Conservation (phyloP, 2,329 filamentous ascomycete species). For the Atkinsonella texensis region DNA sequence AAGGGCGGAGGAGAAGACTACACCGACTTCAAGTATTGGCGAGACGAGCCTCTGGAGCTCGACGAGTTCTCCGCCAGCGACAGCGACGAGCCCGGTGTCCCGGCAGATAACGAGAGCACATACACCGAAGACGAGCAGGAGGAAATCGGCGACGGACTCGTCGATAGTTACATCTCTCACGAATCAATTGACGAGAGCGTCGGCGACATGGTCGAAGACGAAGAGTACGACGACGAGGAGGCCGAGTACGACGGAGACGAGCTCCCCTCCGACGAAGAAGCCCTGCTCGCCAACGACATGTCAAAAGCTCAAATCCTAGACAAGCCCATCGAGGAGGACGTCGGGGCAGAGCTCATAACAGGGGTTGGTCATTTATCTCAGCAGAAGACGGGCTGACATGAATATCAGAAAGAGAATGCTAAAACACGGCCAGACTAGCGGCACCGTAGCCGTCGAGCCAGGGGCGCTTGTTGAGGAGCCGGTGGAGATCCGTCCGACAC, state of each 20-base stretch:
- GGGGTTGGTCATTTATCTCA: slow-evolving; percentile 40
- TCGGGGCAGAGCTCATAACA: slow-evolving; percentile 45
- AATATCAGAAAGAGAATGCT: slow-evolving; percentile 22
- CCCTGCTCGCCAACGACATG: slow-evolving; percentile 6
- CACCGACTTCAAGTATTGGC: slow-evolving; percentile 96
- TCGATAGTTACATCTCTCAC: slow-evolving; percentile 43
- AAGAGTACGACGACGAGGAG: slow-evolving; percentile 26
- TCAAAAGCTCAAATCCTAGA: slow-evolving; percentile 5
- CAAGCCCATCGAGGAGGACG: slow-evolving; percentile 27
- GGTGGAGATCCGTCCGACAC: slow-evolving; percentile 15
- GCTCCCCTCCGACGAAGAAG: slow-evolving; percentile 11
- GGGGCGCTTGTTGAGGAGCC: slow-evolving; percentile 13
- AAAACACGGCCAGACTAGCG: slow-evolving; percentile 13
- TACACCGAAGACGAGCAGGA: slow-evolving; percentile 34
- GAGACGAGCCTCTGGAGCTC: slow-evolving; percentile 69
- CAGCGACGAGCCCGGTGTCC: slow-evolving; percentile 40
- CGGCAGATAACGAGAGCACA: slow-evolving; percentile 29
- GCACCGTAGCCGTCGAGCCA: slow-evolving; percentile 4
- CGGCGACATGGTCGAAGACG: slow-evolving; percentile 25
- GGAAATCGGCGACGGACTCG: slow-evolving; percentile 30
- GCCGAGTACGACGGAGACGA: slow-evolving; percentile 30
- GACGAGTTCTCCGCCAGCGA: slow-evolving; percentile 85
- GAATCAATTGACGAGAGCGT: slow-evolving; percentile 32
- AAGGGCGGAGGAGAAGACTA: slow-evolving; percentile 87
- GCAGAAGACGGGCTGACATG: slow-evolving; percentile 20